Base-by-base conservation (phyloP, 1,284 basidiomycete species). In the Moesziomyces sp. region DNA sequence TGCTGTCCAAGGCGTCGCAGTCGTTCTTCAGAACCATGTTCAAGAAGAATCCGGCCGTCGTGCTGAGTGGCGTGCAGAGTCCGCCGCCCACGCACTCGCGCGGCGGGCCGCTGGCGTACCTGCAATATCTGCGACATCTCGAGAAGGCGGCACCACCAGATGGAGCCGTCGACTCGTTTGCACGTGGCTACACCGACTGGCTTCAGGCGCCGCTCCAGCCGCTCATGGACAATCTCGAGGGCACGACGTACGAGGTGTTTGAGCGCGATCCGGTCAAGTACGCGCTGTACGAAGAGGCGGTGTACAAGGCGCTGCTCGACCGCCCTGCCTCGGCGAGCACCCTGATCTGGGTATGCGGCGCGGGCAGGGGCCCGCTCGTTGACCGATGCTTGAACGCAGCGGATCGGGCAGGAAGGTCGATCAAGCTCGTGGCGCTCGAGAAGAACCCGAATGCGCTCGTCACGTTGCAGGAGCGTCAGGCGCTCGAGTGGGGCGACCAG, bases 251-350 rank as follows among this genome's bases (percentile, higher is more conserved):
- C 84, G 93, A 98, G 81, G 94, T 93, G 8, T 99, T 99, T 79
- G 97, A 99, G 83, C 90, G 93, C 80, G 97, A 99, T 86, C 94
- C 97, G 0, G 91, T 98, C 73, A 99, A 99, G 85, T 99, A 99
- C 83, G 85, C 88, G 52, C 91, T 93, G 76, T 99, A 99, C 84
- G 97, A 99, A 86, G 93, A 98, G 87, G 85, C 79, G 10, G 58
- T 70, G 26, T 73, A 58, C 48, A 64, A 64, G 54, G 55, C 76
- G 21, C 79, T 93, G 89, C 92, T 93, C 1, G 90, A 96, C 65
- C 93, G 88, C 79, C 87, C 88, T 52, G 94, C 94, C n/a, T 47
- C 56, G 7, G 52, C 64, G 34, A 66, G 56, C 18, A 69, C 76
- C 40, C 47, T 61, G 18, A 76, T 84, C 18, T 84, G 82, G 82